These are phyloP conservation scores for Apophysomyces elegans DNA, from an alignment of 371 early-diverging fungal species.

Conservation along the genomic window DNA sequence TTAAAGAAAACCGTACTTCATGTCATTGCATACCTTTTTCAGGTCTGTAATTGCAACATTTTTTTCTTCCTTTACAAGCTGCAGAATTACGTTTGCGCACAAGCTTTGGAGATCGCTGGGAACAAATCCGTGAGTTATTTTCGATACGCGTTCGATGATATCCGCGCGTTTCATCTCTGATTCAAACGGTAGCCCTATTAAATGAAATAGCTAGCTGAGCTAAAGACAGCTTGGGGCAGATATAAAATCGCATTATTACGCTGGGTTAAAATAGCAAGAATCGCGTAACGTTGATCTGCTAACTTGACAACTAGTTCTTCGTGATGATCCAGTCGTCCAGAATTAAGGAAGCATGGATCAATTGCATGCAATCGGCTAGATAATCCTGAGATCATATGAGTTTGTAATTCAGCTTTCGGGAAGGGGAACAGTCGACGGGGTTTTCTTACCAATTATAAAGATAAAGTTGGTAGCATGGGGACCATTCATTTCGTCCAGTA, in stretches of 20 bases:
- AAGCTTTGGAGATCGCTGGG: slow-evolving; percentile 76
- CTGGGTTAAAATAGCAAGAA: slow-evolving; percentile 54
- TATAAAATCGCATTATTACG: slow-evolving; percentile 30
- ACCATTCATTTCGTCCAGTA: slow-evolving; percentile 48
- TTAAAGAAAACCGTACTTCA: too few relatives aligned
- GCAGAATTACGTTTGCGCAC: slow-evolving; percentile 58
- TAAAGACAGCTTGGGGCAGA: background rate
- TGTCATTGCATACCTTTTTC: background rate
- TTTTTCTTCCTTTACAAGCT: slow-evolving; percentile 40
- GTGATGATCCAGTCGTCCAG: slow-evolving; percentile 61
- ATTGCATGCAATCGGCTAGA: slow-evolving; percentile 64
- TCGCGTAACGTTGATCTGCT: slow-evolving; percentile 46
- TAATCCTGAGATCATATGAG: slow-evolving; percentile 27
- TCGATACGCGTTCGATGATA: slow-evolving; percentile 82
- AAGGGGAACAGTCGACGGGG: too few relatives aligned
- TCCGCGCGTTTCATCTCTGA: slow-evolving; percentile 43
- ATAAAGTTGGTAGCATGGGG: slow-evolving; percentile 23
- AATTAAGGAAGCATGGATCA: slow-evolving; percentile 55
- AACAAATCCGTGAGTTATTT: slow-evolving; percentile 93
- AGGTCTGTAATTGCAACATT: background rate
- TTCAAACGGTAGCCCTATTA: slow-evolving; percentile 58
- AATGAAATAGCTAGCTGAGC: background rate
- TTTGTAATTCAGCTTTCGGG: background rate
- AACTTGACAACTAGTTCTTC: slow-evolving; percentile 54
- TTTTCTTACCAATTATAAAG: slow-evolving; percentile 57